Evolutionary conservation across 495 filamentous ascomycete genomes (phyloP).

Genomic region (Hypoxylon subgilvum): DNA sequence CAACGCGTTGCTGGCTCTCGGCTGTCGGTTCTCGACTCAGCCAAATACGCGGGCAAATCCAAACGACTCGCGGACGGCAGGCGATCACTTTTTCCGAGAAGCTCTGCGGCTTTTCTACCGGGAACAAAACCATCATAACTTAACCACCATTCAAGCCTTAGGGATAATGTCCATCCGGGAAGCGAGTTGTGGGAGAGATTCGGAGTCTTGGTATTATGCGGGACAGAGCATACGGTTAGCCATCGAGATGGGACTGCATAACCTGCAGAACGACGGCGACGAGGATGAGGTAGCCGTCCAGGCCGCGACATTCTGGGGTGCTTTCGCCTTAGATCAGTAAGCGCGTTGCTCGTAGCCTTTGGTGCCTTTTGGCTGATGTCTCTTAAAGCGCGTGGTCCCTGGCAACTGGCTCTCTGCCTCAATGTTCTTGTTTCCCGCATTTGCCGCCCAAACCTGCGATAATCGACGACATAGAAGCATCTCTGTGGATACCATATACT

Average conservation of each 20-base stretch:
- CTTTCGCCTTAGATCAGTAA: slow-evolving; percentile 73
- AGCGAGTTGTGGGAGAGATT: slow-evolving; percentile 67
- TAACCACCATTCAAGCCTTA: slow-evolving; percentile 81
- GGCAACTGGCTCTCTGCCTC: slow-evolving; percentile 66
- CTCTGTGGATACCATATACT: slow-evolving; percentile 64
- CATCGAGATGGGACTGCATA: slow-evolving; percentile 70
- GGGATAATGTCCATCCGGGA: slow-evolving; percentile 75
- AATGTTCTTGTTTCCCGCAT: slow-evolving; percentile 63
- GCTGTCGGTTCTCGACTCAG: slow-evolving; percentile 75
- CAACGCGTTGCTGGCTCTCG: slow-evolving; percentile 74
- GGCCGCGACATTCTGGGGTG: slow-evolving; percentile 74
- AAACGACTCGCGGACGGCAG: slow-evolving; percentile 66
- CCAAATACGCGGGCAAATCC: slow-evolving; percentile 66
- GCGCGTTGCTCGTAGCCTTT: slow-evolving; percentile 22
- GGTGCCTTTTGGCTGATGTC: slow-evolving; percentile 36
- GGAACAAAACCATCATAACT: slow-evolving; percentile 60
- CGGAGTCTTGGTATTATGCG: slow-evolving; percentile 70
- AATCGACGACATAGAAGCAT: slow-evolving; percentile 59
- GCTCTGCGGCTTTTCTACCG: slow-evolving; percentile 64
- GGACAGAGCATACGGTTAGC: slow-evolving; percentile 70
- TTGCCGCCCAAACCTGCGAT: slow-evolving; percentile 63
- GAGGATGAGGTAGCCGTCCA: slow-evolving; percentile 66
- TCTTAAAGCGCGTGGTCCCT: slow-evolving; percentile 65
- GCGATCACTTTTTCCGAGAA: slow-evolving; percentile 75
- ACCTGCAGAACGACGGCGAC: slow-evolving; percentile 48